Evolutionary conservation across 352 stramenopile genomes (phyloP).

Genomic region (Phytophthora meadii): DNA sequence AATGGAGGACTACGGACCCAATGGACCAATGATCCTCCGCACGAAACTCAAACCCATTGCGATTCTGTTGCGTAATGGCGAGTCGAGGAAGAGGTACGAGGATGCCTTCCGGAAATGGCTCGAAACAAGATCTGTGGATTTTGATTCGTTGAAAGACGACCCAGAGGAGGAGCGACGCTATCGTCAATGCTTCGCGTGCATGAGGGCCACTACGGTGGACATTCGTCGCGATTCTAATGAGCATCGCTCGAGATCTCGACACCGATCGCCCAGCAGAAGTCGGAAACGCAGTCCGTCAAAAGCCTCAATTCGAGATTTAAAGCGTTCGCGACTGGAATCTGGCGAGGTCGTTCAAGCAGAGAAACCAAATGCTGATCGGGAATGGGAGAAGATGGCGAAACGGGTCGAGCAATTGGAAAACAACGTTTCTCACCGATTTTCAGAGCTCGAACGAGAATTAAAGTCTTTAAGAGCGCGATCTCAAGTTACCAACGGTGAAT

Average conservation of each 20-base stretch:
- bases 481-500: background rate
- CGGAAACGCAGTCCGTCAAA: background rate
- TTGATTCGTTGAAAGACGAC: background rate
- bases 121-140: background rate
- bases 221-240: background rate
- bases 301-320: background rate
- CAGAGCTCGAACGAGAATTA: background rate
- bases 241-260: background rate
- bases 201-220: too few relatives aligned
- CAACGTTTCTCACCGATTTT: background rate
- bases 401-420: background rate
- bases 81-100: background rate
- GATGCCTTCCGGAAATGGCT: background rate
- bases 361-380: background rate
- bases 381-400: background rate
- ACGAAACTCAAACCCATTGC: slow-evolving; percentile 5
- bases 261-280: background rate
- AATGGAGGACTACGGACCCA: background rate
- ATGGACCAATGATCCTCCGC: background rate
- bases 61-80: slow-evolving; percentile 5
- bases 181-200: slow-evolving; percentile 5
- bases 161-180: slow-evolving; percentile 10
- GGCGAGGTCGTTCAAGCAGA: background rate
- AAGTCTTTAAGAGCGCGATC: background rate
- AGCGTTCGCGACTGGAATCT: background rate